phyloP scores from a whole-genome alignment of 73 alveolate species.

The Paramecium sexaurelia region DNA sequence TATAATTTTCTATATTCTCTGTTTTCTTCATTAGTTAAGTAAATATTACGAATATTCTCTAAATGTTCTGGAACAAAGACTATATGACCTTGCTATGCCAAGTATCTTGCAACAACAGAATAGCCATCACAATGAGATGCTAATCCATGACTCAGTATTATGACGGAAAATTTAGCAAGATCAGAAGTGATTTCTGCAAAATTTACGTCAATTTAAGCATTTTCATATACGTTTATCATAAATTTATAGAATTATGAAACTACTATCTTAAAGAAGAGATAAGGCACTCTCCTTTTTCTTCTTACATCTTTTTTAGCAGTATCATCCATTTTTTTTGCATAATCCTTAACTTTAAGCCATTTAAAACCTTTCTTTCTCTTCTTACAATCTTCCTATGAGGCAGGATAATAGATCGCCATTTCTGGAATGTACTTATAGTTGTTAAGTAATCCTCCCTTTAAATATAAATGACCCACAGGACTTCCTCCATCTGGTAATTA shows the following conservation, averaged over 20 bases:
- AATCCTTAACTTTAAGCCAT: slow-evolving; percentile 45
- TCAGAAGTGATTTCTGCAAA: slow-evolving; percentile 6
- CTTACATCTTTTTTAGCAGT: slow-evolving; percentile 43
- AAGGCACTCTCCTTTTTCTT: slow-evolving; percentile 9
- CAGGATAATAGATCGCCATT: slow-evolving; percentile 46
- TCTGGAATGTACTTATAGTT: background rate
- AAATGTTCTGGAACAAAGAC: slow-evolving; percentile 64
- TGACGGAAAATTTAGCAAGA: slow-evolving; percentile 30
- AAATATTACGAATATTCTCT: slow-evolving; percentile 57
- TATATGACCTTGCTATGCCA: slow-evolving; percentile 57
- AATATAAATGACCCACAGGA: slow-evolving; percentile 28
- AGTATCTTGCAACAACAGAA: slow-evolving; percentile 45
- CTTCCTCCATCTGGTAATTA: slow-evolving; percentile 6
- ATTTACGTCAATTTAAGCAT: slow-evolving; percentile 11
- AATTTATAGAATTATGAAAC: background rate
- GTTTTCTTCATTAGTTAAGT: slow-evolving; percentile 30
- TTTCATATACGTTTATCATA: slow-evolving; percentile 12
- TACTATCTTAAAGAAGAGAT: slow-evolving; percentile 1
- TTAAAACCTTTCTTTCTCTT: background rate
- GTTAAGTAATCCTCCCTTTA: background rate
- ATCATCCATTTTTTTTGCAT: slow-evolving; percentile 29
- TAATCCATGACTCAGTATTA: slow-evolving; percentile 49
- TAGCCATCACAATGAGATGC: slow-evolving; percentile 69
- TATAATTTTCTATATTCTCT: slow-evolving; percentile 42
- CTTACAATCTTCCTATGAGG: background rate